Conservation (phyloP, 179 eudicot species). For the Patellifolia procumbens region DNA sequence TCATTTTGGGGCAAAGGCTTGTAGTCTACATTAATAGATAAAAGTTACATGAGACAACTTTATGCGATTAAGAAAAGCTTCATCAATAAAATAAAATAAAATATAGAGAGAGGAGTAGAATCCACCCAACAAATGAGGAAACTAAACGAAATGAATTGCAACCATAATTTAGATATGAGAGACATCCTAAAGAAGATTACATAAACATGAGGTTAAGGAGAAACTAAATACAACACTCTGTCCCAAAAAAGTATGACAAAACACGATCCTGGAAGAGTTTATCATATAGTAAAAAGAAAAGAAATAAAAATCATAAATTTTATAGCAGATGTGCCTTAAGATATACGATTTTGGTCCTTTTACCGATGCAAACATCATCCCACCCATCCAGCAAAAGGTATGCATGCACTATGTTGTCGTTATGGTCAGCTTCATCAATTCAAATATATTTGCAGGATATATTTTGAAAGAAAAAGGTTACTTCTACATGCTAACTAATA, state of each 20-base stretch:
- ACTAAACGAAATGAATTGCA: not conserved
- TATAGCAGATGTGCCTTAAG: not conserved
- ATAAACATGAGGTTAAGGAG: not conserved
- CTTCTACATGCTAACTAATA: not conserved
- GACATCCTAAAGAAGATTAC: not conserved
- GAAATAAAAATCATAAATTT: not conserved
- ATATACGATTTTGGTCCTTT: not conserved
- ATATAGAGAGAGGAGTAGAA: not conserved
- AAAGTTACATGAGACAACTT: too few relatives aligned
- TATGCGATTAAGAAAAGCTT: too few relatives aligned
- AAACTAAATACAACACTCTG: not conserved
- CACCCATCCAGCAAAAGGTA: not conserved
- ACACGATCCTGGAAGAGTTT: not conserved
- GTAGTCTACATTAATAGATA: too few relatives aligned
- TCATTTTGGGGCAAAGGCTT: too few relatives aligned
- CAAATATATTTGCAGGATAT: not conserved
- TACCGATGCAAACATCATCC: not conserved
- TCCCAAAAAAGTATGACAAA: not conserved
- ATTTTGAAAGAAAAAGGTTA: not conserved
- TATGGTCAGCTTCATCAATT: not conserved
- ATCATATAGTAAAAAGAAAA: not conserved
- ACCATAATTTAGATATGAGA: not conserved
- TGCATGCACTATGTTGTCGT: not conserved
- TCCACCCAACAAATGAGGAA: not conserved
- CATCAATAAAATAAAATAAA: too few relatives aligned